phyloP scores from a whole-genome alignment of 331 rosid species.

The Ulmus americana region DNA sequence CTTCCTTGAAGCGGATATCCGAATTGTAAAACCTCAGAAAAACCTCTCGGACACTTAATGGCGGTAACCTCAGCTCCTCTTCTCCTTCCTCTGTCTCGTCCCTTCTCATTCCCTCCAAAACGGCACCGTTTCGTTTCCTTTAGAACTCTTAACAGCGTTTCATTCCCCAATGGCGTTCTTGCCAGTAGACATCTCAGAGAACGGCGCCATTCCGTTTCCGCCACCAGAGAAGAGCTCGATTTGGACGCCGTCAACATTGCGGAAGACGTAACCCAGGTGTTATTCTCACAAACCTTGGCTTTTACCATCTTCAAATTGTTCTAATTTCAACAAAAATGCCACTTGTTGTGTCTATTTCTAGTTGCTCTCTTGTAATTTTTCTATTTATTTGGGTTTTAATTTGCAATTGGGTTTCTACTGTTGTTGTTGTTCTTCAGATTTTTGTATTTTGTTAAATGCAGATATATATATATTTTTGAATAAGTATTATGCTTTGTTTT shows the following conservation, averaged over 20 bases:
- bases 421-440: background rate
- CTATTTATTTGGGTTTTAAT: background rate
- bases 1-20: background rate
- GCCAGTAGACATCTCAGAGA: background rate
- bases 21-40: background rate
- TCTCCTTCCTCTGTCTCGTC: slow-evolving; percentile 24
- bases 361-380: background rate
- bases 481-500: too few relatives aligned
- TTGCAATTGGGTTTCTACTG: background rate
- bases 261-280: slow-evolving; percentile 87
- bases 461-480: too few relatives aligned
- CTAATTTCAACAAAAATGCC: background rate
- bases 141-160: slow-evolving; percentile 3
- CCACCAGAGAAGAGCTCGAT: slow-evolving; percentile 49
- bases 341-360: background rate
- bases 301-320: background rate
- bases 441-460: background rate
- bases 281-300: background rate
- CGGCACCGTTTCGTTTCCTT: slow-evolving; percentile 11
- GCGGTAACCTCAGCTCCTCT: slow-evolving; percentile 35
- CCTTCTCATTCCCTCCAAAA: slow-evolving; percentile 11
- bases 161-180: slow-evolving; percentile 10
- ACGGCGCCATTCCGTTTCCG: slow-evolving; percentile 10
- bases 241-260: slow-evolving; percentile 81
- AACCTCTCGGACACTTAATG: slow-evolving; percentile 22